These are phyloP conservation scores for Zarea fungicola DNA, from an alignment of 2,329 filamentous ascomycete species.

Conservation along the genomic window DNA sequence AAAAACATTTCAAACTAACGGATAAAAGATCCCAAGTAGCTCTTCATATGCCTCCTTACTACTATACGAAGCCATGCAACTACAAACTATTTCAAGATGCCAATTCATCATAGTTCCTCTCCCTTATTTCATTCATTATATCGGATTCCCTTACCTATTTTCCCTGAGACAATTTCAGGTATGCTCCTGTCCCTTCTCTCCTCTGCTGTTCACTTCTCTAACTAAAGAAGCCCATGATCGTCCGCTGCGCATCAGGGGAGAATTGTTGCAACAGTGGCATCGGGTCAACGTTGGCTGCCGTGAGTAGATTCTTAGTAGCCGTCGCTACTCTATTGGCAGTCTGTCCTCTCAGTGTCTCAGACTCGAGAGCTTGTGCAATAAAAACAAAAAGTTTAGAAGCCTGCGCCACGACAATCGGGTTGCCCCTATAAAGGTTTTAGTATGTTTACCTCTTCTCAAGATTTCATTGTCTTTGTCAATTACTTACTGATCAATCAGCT, in stretches of 20 bases:
- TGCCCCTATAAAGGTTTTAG: slow-evolving; percentile 57
- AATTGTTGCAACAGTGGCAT: slow-evolving; percentile 71
- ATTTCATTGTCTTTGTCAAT: background rate
- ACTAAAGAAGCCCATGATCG: slow-evolving; percentile 72
- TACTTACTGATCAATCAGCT: slow-evolving; percentile 91
- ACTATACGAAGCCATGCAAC: background rate
- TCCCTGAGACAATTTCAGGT: too few species aligned
- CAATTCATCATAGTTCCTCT: slow-evolving; percentile 1
- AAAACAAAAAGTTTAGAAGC: slow-evolving; percentile 77
- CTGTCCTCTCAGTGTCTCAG: slow-evolving; percentile 81
- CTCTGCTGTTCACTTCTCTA: too few species aligned
- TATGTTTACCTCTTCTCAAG: slow-evolving; percentile 9
- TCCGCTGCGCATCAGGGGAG: slow-evolving; percentile 72
- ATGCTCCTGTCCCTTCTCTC: too few species aligned
- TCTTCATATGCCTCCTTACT: slow-evolving; percentile 7
- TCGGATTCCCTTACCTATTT: background rate
- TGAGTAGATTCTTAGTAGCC: slow-evolving; percentile 73
- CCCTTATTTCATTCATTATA: background rate
- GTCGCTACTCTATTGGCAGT: slow-evolving; percentile 71
- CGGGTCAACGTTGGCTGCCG: slow-evolving; percentile 68
- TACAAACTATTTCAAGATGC: background rate
- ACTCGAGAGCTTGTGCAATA: slow-evolving; percentile 84
- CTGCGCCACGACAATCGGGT: slow-evolving; percentile 72
- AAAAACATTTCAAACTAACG: slow-evolving; percentile 1
- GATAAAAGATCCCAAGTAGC: slow-evolving; percentile 6